Evolutionary conservation across 345 rosid species (phyloP).

Genomic region (Erysimum cheiranthoides): DNA sequence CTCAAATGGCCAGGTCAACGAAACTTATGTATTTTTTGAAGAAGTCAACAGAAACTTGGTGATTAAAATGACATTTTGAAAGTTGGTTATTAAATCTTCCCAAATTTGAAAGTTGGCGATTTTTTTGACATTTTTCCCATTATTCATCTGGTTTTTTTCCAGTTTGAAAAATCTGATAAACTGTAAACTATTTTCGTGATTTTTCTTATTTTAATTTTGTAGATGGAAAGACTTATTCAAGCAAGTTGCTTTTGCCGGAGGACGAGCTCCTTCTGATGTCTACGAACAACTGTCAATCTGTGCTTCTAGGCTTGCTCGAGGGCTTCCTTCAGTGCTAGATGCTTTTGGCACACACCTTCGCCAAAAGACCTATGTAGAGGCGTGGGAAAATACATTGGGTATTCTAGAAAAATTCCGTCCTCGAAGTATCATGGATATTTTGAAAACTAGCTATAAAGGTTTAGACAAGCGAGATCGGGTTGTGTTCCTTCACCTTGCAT

Average conservation of each 20-base stretch:
- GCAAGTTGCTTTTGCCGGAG: conserved; percentile 31
- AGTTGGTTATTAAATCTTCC: too few species aligned
- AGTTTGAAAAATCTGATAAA: too few species aligned
- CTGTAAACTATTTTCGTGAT: too few species aligned
- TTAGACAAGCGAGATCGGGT: not conserved
- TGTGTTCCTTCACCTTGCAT: conserved; percentile 39
- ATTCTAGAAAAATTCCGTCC: conserved; percentile 13
- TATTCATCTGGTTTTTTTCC: too few species aligned
- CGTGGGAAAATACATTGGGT: conserved; percentile 11
- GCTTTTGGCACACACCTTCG: conserved; percentile 19
- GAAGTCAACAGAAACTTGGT: too few species aligned
- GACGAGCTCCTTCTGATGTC: conserved; percentile 6
- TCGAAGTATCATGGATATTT: not conserved
- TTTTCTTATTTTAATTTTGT: too few species aligned
- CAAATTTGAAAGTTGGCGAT: too few species aligned
- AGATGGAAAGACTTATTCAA: too few species aligned
- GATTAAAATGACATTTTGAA: too few species aligned
- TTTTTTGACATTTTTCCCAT: too few species aligned
- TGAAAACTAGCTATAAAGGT: conserved; percentile 12
- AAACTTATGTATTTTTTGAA: too few species aligned
- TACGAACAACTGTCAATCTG: conserved; percentile 10
- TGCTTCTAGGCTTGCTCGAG: conserved; percentile 34
- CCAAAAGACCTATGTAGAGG: not conserved
- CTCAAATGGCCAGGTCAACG: too few species aligned
- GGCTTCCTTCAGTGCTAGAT: conserved; percentile 30